Evolutionary conservation across 768 basidiomycete species (phyloP).

Genomic region (Mycena maculata): DNA sequence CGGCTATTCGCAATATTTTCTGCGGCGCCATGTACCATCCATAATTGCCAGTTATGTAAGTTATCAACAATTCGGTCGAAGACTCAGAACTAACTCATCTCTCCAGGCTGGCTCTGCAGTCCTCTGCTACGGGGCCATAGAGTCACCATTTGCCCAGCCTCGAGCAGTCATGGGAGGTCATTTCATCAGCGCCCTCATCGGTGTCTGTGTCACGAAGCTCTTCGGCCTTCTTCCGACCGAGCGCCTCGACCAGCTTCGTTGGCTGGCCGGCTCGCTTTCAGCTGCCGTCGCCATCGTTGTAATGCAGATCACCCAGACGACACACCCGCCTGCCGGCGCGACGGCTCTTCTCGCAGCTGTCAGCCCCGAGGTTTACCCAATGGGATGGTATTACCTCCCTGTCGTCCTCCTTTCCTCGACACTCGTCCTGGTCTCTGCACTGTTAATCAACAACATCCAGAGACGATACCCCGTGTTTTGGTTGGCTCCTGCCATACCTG

Average conservation of each 20-base stretch:
- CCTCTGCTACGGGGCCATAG: slow-evolving; percentile 64
- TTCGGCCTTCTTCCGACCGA: slow-evolving; percentile 59
- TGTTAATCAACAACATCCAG: slow-evolving; percentile 64
- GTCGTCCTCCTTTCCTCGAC: slow-evolving; percentile 61
- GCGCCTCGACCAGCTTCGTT: slow-evolving; percentile 56
- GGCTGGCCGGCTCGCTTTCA: slow-evolving; percentile 61
- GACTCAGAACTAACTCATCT: not conserved
- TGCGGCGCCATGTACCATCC: slow-evolving; percentile 55
- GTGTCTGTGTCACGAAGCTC: slow-evolving; percentile 63
- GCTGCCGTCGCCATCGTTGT: slow-evolving; percentile 55
- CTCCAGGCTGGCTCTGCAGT: slow-evolving; percentile 66
- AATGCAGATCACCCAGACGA: slow-evolving; percentile 65
- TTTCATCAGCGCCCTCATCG: slow-evolving; percentile 60
- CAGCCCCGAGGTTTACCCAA: slow-evolving; percentile 52
- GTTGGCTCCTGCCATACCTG: slow-evolving; percentile 35
- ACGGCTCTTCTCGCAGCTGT: slow-evolving; percentile 63
- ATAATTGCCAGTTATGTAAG: slow-evolving; percentile 63
- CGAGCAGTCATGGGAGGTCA: slow-evolving; percentile 63
- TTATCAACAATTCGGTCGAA: slow-evolving; percentile 8
- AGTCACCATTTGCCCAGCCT: slow-evolving; percentile 65
- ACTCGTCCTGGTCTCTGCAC: slow-evolving; percentile 57
- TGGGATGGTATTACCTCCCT: slow-evolving; percentile 67
- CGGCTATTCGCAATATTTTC: slow-evolving; percentile 59
- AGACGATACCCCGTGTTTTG: slow-evolving; percentile 63
- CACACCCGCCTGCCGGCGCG: slow-evolving; percentile 70